These are phyloP conservation scores for Arctium lappa DNA, from an alignment of 129 eudicot species.

Conservation along the genomic window DNA sequence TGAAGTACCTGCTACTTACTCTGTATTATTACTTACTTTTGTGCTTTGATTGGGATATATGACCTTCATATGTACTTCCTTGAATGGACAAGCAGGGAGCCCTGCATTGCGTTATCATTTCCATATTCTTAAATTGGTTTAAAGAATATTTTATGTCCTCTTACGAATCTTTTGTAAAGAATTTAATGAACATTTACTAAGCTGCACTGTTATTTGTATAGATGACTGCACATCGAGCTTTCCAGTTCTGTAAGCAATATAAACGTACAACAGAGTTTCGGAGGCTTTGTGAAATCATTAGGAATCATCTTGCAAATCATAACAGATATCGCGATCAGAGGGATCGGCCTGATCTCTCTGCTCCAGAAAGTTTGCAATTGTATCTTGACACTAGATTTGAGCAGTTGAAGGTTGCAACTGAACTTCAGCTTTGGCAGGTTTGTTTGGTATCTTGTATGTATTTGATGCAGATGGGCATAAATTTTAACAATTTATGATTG, in stretches of 20 bases:
- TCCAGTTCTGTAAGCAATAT: conserved; percentile 96
- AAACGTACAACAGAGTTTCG: conserved; percentile 89
- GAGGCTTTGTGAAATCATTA: conserved; percentile 89
- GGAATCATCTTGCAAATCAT: conserved; percentile 91
- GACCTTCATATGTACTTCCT: neutral
- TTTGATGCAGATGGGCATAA: neutral
- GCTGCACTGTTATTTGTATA: conserved; percentile 1
- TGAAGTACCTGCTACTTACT: neutral
- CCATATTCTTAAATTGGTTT: neutral
- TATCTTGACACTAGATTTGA: conserved; percentile 94
- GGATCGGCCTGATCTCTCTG: conserved; percentile 87
- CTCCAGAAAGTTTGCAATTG: conserved; percentile 84
- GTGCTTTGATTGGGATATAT: neutral
- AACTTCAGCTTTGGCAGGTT: conserved; percentile 98
- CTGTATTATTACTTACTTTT: neutral
- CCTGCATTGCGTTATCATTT: neutral
- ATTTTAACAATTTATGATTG: neutral
- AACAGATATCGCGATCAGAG: conserved; percentile 93
- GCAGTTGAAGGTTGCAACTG: conserved; percentile 95
- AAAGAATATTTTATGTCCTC: neutral
- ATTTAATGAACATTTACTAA: neutral
- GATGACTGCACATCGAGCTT: conserved; percentile 89
- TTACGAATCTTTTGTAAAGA: neutral
- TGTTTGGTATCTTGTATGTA: conserved; percentile 50
- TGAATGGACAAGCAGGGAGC: neutral